Evolutionary conservation across 2,329 filamentous ascomycete species (phyloP).

Genomic region (Colletotrichum tropicale): DNA sequence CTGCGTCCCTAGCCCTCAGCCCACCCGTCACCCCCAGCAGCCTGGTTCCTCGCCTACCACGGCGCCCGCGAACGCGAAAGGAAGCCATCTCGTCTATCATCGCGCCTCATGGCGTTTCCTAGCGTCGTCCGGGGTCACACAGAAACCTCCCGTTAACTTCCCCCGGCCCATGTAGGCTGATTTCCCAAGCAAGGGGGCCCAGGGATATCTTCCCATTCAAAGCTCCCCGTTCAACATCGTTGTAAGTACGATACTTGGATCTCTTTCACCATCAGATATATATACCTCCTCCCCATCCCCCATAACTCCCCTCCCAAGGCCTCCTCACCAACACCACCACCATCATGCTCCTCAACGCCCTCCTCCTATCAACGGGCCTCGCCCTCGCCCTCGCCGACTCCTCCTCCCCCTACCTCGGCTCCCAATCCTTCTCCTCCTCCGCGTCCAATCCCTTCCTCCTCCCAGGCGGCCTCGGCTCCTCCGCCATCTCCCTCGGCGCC

Average conservation of each 20-base stretch:
- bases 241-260: neutral
- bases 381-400: neutral
- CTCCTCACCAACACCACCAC: neutral
- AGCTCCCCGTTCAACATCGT: fast-evolving
- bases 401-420: neutral
- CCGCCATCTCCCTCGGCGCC: constrained; percentile 23
- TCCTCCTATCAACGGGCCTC: neutral
- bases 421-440: neutral
- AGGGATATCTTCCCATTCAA: neutral
- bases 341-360: neutral
- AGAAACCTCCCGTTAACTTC: neutral
- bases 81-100: neutral
- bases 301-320: neutral
- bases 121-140: neutral
- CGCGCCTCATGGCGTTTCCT: neutral
- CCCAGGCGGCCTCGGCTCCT: constrained; percentile 21
- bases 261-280: neutral
- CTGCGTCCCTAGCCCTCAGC: neutral
- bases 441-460: constrained; percentile 9
- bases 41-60: fast-evolving
- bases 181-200: neutral
- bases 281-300: fast-evolving
- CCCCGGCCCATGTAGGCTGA: neutral
- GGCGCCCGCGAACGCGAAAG: neutral
- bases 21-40: neutral